These are phyloP conservation scores for Saprolegnia diclina DNA, from an alignment of 352 stramenopile genomes.

Conservation along the genomic window DNA sequence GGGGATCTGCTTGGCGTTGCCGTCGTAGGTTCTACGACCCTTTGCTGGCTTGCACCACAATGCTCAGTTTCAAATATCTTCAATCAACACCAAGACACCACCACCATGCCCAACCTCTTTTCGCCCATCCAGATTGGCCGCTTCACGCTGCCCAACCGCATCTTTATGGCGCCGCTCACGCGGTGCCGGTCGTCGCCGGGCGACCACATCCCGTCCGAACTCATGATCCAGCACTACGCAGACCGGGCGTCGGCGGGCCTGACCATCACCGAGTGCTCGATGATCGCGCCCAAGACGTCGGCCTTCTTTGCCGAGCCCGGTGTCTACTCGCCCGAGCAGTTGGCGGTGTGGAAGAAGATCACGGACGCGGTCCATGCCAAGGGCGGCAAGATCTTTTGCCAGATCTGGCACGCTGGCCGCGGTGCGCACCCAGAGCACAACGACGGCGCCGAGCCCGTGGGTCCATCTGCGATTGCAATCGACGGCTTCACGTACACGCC, in stretches of 20 bases:
- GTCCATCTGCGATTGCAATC: constrained; percentile 27
- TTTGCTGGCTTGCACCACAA: too few relatives aligned
- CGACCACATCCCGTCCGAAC: constrained; percentile 1
- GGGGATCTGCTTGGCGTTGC: too few relatives aligned
- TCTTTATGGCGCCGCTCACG: constrained; percentile 53
- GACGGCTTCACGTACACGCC: constrained; percentile 22
- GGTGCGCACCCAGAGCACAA: constrained; percentile 46
- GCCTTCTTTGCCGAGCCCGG: constrained; percentile 32
- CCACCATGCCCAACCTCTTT: constrained; percentile 11
- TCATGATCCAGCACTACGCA: constrained; percentile 18
- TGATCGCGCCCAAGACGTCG: constrained; percentile 20
- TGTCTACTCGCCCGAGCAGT: constrained; percentile 43
- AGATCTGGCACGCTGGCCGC: constrained; percentile 84
- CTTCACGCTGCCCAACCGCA: constrained; percentile 45
- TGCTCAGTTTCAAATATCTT: too few relatives aligned
- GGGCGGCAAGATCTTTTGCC: constrained; percentile 63
- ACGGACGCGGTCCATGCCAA: constrained; percentile 68
- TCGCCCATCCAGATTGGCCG: constrained; percentile 25
- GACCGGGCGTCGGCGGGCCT: constrained; percentile 9
- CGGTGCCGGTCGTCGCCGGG: background rate
- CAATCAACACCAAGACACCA: background rate
- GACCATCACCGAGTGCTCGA: constrained; percentile 19
- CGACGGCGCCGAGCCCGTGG: constrained; percentile 22
- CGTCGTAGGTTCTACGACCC: too few relatives aligned
- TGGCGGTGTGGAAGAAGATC: constrained; percentile 50